Evolutionary conservation across 2,329 filamentous ascomycete genomes (phyloP).

Genomic region (Sphaerostilbella broomeana): DNA sequence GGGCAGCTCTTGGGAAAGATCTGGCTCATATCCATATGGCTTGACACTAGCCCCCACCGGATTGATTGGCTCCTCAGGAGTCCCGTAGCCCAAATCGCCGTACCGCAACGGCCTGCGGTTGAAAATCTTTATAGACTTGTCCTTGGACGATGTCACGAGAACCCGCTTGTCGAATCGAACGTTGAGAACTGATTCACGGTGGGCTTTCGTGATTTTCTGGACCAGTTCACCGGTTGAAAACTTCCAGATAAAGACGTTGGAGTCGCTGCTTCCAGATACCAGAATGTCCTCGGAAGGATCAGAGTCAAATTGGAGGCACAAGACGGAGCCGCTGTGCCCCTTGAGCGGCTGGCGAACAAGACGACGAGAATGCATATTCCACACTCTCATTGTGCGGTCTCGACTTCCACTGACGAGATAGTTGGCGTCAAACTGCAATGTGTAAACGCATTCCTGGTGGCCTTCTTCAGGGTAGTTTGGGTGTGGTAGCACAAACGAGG

Average conservation of each 20-base stretch:
- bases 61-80: slow-evolving; percentile 35
- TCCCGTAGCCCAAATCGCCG: slow-evolving; percentile 51
- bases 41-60: slow-evolving; percentile 47
- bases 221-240: slow-evolving; percentile 86
- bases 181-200: slow-evolving; percentile 87
- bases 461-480: slow-evolving; percentile 73
- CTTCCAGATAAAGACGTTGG: slow-evolving; percentile 81
- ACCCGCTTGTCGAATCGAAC: slow-evolving; percentile 87
- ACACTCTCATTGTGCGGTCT: slow-evolving; percentile 80
- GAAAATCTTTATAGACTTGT: slow-evolving; percentile 95
- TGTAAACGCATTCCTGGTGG: slow-evolving; percentile 90
- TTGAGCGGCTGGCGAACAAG: slow-evolving; percentile 65
- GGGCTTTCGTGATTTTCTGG: slow-evolving; percentile 68
- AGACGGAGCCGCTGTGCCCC: slow-evolving; percentile 78
- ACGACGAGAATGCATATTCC: slow-evolving; percentile 77
- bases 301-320: slow-evolving; percentile 93
- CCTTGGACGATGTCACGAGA: slow-evolving; percentile 93
- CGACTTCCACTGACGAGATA: slow-evolving; percentile 91
- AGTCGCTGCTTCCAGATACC: slow-evolving; percentile 93
- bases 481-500: slow-evolving; percentile 86
- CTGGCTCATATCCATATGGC: slow-evolving; percentile 48
- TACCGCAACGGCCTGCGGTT: slow-evolving; percentile 65
- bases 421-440: slow-evolving; percentile 78
- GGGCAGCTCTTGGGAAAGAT: slow-evolving; percentile 40
- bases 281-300: slow-evolving; percentile 81